Conservation (phyloP, 164 flowering plant species). For the Tetracentron sinense region DNA sequence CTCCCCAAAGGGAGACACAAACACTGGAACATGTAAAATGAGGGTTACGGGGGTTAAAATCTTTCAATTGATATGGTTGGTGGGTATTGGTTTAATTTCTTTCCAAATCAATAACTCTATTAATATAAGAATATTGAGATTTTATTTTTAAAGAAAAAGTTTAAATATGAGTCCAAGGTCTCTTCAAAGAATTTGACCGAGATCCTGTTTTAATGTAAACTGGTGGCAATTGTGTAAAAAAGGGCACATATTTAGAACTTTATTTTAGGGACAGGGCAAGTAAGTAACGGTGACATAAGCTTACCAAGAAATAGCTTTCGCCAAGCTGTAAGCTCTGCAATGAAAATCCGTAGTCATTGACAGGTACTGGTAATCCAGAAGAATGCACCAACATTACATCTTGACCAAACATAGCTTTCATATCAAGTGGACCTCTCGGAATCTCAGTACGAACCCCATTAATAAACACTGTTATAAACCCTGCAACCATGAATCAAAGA, state of each 20-base stretch:
- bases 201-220: too few species aligned
- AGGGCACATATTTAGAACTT: background rate
- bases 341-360: conserved; percentile 57
- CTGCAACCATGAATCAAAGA: conserved; percentile 27
- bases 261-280: background rate
- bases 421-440: conserved; percentile 64
- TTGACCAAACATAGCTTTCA: conserved; percentile 72
- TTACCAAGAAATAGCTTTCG: conserved; percentile 90
- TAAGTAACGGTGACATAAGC: background rate
- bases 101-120: too few species aligned
- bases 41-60: too few species aligned
- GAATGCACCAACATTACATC: conserved; percentile 69
- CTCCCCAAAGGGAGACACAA: too few species aligned
- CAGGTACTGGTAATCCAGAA: conserved; percentile 69
- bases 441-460: conserved; percentile 79
- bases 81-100: too few species aligned
- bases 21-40: too few species aligned
- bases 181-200: too few species aligned
- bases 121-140: too few species aligned
- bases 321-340: conserved; percentile 73
- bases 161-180: too few species aligned
- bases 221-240: too few species aligned
- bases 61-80: too few species aligned
- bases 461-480: conserved; percentile 65
- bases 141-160: too few species aligned